Conservation (phyloP, 176 grass and related monocot genomes). For the Juncus inflexus region DNA sequence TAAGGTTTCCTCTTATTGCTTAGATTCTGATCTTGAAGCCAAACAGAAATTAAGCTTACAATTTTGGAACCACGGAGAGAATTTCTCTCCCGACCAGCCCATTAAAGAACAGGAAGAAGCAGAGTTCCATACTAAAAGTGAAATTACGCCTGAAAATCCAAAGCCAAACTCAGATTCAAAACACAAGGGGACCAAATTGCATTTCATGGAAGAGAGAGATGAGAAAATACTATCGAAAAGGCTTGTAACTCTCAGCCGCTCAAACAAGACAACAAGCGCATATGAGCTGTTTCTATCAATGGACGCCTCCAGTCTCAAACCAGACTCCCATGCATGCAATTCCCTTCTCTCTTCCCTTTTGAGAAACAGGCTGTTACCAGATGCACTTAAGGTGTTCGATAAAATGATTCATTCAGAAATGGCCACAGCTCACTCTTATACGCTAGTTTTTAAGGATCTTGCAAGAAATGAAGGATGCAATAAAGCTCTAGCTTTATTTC, state of each 20-base stretch:
- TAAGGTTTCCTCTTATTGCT: conserved; percentile 31
- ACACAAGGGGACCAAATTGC: conserved; percentile 33
- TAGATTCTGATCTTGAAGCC: conserved; percentile 35
- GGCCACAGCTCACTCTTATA: conserved; percentile 61
- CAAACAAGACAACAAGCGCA: conserved; percentile 78
- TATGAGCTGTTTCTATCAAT: conserved; percentile 72
- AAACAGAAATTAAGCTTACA: conserved; percentile 29
- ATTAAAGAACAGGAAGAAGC: conserved; percentile 18
- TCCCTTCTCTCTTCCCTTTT: conserved; percentile 59
- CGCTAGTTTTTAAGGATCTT: conserved; percentile 69
- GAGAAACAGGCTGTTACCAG: conserved; percentile 27
- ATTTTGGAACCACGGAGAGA: conserved; percentile 21
- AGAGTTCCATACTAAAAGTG: conserved; percentile 1
- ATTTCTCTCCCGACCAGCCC: conserved; percentile 10
- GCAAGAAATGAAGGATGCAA: conserved; percentile 38
- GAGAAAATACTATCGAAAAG: conserved; percentile 61
- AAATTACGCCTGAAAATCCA: background rate
- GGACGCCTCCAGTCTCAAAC: conserved; percentile 52
- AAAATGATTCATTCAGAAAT: conserved; percentile 48
- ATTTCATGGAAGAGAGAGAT: conserved; percentile 87
- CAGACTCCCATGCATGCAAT: conserved; percentile 72
- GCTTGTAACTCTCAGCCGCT: conserved; percentile 60
- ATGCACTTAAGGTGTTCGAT: conserved; percentile 60
- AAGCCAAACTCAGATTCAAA: conserved; percentile 19
- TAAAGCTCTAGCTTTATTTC: conserved; percentile 55